These are phyloP conservation scores for Phialocephala subalpina DNA, from an alignment of 2,329 filamentous ascomycete species.

Conservation along the genomic window DNA sequence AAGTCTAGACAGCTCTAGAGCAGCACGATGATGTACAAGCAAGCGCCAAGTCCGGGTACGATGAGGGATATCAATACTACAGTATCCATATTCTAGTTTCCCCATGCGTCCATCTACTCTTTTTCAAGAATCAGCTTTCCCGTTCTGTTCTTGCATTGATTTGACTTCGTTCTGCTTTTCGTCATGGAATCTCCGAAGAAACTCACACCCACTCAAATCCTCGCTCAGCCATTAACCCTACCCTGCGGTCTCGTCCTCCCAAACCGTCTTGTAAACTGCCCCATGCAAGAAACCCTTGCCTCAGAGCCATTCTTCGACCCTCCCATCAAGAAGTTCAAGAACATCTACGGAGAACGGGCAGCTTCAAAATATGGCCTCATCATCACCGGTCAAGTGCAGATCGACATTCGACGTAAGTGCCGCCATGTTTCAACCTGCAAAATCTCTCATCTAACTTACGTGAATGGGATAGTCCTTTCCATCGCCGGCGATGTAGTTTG, in stretches of 20 bases:
- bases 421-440: not conserved
- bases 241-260: constrained; percentile 27
- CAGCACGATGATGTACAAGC: not conserved
- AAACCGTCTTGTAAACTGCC: constrained; percentile 40
- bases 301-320: constrained; percentile 42
- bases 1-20: not conserved
- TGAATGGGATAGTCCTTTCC: no score
- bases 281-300: constrained; percentile 45
- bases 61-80: not conserved
- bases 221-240: constrained; percentile 27
- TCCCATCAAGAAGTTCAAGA: constrained; percentile 44
- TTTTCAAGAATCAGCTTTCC: not conserved
- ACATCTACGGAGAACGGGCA: constrained; percentile 51
- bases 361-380: constrained; percentile 51
- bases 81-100: not conserved
- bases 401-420: constrained; percentile 50
- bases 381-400: constrained; percentile 53
- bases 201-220: constrained; percentile 21
- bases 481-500: no score
- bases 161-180: not conserved
- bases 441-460: not conserved
- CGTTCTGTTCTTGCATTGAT: not conserved
- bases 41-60: not conserved
- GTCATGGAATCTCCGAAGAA: not conserved
- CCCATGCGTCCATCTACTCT: not conserved